Percentiles rank a stretch among this genome's conserved stretches.
phyloP scores from a whole-genome alignment of 768 basidiomycete species.

The Suillus decipiens region DNA sequence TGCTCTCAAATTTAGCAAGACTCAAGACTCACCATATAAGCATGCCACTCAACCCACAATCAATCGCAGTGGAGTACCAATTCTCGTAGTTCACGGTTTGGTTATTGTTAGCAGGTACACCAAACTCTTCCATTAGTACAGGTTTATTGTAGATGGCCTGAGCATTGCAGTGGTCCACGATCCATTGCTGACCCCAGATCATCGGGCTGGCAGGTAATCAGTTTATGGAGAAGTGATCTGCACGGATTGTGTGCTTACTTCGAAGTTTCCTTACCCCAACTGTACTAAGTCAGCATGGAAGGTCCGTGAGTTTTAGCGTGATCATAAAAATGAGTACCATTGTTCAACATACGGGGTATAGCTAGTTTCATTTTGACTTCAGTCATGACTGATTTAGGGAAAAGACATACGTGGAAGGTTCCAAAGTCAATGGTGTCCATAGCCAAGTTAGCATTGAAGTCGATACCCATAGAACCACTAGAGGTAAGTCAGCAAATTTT shows the following conservation, averaged over 20 bases:
- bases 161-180: constrained; percentile 56
- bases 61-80: constrained; percentile 55
- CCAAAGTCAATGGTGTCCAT: constrained; percentile 64
- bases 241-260: constrained; percentile 4
- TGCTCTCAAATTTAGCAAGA: not conserved
- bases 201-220: constrained; percentile 19
- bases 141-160: constrained; percentile 57
- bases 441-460: constrained; percentile 61
- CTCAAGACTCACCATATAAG: constrained; percentile 53
- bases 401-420: constrained; percentile 57
- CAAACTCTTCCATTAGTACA: constrained; percentile 67
- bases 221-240: not conserved
- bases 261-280: constrained; percentile 46
- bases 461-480: constrained; percentile 58
- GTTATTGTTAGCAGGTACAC: constrained; percentile 34
- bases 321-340: constrained; percentile 34
- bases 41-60: constrained; percentile 59
- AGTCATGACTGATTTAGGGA: not conserved
- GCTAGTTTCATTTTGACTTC: constrained; percentile 16
- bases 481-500: not conserved
- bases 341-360: constrained; percentile 24
- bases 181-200: constrained; percentile 61
- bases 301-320: constrained; percentile 8
- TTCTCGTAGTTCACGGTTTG: constrained; percentile 50
- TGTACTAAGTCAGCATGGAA: constrained; percentile 26